phyloP scores from a whole-genome alignment of 768 basidiomycete species.

The Termitomyces sp. region DNA sequence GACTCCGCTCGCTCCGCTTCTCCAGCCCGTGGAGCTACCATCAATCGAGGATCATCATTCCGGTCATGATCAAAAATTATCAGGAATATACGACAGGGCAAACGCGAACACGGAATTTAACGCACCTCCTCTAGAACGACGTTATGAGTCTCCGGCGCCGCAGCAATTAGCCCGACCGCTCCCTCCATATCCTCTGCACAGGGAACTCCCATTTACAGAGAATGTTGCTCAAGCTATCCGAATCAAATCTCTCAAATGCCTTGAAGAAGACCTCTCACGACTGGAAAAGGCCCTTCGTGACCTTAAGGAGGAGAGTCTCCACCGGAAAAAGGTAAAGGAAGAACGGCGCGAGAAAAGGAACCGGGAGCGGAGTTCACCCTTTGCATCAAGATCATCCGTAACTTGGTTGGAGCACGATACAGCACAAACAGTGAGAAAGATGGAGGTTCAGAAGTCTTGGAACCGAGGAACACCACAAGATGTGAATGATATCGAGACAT shows the following conservation, averaged over 20 bases:
- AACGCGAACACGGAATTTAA: neutral
- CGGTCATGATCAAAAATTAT: no score
- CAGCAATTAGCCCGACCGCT: neutral
- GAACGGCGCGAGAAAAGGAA: no score
- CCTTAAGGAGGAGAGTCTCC: neutral
- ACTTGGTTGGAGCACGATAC: no score
- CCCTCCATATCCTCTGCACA: neutral
- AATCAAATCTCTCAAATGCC: neutral
- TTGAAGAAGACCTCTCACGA: neutral
- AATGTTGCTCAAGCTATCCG: neutral
- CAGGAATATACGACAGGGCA: no score
- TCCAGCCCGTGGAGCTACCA: neutral
- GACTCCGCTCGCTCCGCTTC: neutral
- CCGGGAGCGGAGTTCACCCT: neutral
- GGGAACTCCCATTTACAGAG: neutral
- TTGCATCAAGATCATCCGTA: neutral
- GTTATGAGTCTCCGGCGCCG: neutral
- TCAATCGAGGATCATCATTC: no score
- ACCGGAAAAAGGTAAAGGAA: no score
- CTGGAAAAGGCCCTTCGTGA: neutral
- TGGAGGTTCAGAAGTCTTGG: no score
- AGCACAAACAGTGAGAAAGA: no score
- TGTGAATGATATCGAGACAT: neutral
- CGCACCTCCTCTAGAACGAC: neutral
- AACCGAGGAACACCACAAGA: neutral